phyloP scores from a whole-genome alignment of 352 stramenopile species.

The Pythium phragmitis region DNA sequence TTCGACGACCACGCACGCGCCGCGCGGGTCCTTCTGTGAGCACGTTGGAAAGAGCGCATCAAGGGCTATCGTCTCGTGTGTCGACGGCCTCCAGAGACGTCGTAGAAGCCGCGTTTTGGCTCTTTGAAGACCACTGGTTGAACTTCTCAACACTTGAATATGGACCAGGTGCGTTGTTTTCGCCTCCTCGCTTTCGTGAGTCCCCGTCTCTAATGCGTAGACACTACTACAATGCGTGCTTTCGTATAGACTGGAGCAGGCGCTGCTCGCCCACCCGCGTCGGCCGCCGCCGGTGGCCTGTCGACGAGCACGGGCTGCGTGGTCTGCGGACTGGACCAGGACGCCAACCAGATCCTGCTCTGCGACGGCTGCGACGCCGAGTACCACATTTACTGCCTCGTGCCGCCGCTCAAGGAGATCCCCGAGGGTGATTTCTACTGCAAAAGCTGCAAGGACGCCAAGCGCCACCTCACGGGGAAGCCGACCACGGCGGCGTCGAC shows the following conservation, averaged over 20 bases:
- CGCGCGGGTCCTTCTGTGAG: not conserved
- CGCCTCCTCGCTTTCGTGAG: not conserved
- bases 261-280: not conserved
- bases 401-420: slow-evolving; percentile 69
- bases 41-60: slow-evolving; percentile 18
- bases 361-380: slow-evolving; percentile 85
- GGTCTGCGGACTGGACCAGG: slow-evolving; percentile 67
- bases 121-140: too few relatives aligned
- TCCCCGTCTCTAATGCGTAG: not conserved
- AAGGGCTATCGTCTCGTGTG: slow-evolving; percentile 11
- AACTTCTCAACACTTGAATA: not conserved
- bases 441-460: slow-evolving; percentile 49
- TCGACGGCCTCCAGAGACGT: not conserved
- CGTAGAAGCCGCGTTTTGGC: not conserved
- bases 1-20: not conserved
- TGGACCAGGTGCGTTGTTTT: slow-evolving; percentile 2
- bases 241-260: not conserved
- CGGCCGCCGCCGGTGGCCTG: too few relatives aligned
- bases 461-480: slow-evolving; percentile 22
- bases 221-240: not conserved
- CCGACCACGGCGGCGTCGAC: not conserved
- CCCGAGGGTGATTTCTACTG: slow-evolving; percentile 83
- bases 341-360: slow-evolving; percentile 79
- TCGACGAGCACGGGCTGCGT: slow-evolving; percentile 40
- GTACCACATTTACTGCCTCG: slow-evolving; percentile 86